phyloP scores from a whole-genome alignment of 2,329 filamentous ascomycete genomes.

The Corniculantispora saksenae region DNA sequence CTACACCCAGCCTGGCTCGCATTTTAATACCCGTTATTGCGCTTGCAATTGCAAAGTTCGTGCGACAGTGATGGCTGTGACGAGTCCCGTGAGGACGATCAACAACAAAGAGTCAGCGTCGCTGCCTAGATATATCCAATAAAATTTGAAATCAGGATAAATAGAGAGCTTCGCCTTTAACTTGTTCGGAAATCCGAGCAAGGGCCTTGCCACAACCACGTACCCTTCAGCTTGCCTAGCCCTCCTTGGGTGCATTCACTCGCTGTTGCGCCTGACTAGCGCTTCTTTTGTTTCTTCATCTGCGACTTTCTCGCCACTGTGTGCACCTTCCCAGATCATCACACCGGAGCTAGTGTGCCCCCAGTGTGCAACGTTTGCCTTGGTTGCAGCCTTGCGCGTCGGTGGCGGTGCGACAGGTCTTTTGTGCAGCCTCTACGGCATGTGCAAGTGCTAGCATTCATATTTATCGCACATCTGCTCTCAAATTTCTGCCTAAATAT shows the following conservation, averaged over 20 bases:
- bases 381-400: background rate
- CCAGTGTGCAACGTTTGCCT: background rate
- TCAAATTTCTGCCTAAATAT: background rate
- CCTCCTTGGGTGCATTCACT: background rate
- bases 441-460: background rate
- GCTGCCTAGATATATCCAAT: background rate
- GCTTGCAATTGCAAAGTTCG: background rate
- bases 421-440: background rate
- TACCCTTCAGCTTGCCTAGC: background rate
- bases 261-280: background rate
- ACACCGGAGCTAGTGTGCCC: background rate
- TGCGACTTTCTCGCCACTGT: background rate
- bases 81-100: background rate
- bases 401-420: background rate
- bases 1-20: no score
- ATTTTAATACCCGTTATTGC: background rate
- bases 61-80: background rate
- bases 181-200: background rate
- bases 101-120: background rate
- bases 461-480: background rate
- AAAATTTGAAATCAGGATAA: background rate
- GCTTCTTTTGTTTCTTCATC: background rate
- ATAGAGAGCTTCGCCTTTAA: background rate
- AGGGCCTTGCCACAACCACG: background rate
- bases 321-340: background rate